These are phyloP conservation scores for Urostyla sp. DNA, from an alignment of 73 alveolate genomes.

Conservation along the genomic window DNA sequence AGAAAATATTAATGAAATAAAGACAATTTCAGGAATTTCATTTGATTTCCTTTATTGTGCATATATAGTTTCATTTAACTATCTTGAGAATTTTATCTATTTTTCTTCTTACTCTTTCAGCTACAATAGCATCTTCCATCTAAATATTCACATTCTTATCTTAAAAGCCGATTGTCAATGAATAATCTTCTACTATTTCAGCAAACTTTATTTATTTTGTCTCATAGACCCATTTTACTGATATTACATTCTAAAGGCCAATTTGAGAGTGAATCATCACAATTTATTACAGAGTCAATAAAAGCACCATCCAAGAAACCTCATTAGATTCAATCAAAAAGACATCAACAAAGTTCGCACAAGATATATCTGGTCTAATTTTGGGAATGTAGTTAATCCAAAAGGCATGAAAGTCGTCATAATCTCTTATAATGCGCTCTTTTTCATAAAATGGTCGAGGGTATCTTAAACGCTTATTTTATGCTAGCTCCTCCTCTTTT, in stretches of 20 bases:
- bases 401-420: conserved; percentile 78
- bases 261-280: conserved; percentile 34
- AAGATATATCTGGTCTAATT: neutral
- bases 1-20: too few species aligned
- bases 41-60: too few species aligned
- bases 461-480: conserved; percentile 79
- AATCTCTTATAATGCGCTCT: conserved; percentile 71
- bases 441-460: conserved; percentile 95
- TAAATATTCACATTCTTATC: conserved; percentile 1
- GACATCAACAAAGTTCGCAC: conserved; percentile 22
- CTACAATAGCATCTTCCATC: neutral
- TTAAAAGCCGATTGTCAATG: conserved; percentile 38
- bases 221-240: conserved; percentile 31
- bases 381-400: conserved; percentile 43
- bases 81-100: conserved; percentile 40
- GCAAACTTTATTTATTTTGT: conserved; percentile 35
- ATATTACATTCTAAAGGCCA: neutral
- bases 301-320: conserved; percentile 12
- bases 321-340: conserved; percentile 19
- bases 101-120: conserved; percentile 39
- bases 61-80: neutral
- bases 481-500: conserved; percentile 70
- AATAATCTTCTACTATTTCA: conserved; percentile 34
- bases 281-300: conserved; percentile 20
- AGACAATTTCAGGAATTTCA: too few species aligned